Evolutionary conservation across 1,139 yeast genomes (phyloP), one percentile per base, ranked within the genome.

Genomic region (Diutina scorzettiae): DNA sequence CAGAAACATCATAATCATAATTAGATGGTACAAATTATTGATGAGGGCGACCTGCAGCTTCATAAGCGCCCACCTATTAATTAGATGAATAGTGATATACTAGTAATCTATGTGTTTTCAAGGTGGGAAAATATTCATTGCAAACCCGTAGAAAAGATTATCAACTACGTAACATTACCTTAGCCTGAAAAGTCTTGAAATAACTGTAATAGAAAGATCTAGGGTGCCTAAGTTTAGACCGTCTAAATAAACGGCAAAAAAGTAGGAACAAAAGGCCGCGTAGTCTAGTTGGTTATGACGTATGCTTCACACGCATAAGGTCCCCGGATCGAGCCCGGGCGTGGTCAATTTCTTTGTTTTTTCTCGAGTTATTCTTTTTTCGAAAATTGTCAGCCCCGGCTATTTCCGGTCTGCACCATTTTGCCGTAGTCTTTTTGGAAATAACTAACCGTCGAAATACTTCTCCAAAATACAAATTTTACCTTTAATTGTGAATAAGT

Each of bases 221-320:
- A 16, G 12, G 27, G 8, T 24, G 27, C 5, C 12, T 5, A 8
- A 12, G 4, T 12, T 8, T 12, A 12, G n/a, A 3, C 16, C n/a
- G 17, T 12, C 9, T 3, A 27, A 7, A 11, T 7, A 27, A 27
- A 27, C 4, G 16, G 16, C 16, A 8, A 2, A 3, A 14, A n/a
- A 11, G n/a, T 30, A 11, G 16, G n/a, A 7, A n/a, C 17, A 19
- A 12, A 12, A 19, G 37, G 37, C 25, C 20, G 37, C 25, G 37
- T 32, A 20, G 37, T 32, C 37, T 32, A 32, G 37, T 32, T 23
- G 25, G 37, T 19, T 32, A 32, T 32, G 37, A 32, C 37, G 37
- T 32, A 11, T 32, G 21, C 37, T 32, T 32, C 37, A 32, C 37
- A 32, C 37, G 37, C 21, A 32, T 11, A 32, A 32, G 37, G 18